phyloP scores from a whole-genome alignment of 2,329 filamentous ascomycete genomes.

The Zymoseptoria tritici region DNA sequence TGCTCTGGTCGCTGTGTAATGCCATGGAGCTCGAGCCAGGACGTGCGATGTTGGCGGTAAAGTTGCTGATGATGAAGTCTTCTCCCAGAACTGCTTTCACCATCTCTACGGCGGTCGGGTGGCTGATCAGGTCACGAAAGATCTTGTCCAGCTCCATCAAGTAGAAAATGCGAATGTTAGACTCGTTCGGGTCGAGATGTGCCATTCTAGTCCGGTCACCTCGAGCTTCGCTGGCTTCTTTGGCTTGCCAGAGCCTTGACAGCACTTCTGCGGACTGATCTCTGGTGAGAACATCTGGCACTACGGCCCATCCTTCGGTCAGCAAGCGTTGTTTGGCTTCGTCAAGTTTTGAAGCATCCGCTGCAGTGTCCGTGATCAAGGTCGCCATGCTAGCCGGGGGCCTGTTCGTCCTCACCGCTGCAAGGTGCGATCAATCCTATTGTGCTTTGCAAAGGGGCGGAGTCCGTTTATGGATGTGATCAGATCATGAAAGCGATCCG shows the following conservation, averaged over 20 bases:
- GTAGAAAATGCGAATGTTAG: slow-evolving; percentile 6
- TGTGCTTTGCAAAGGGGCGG: too few species aligned
- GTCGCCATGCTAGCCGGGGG: neutral
- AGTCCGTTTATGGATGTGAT: too few species aligned
- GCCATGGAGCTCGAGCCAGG: slow-evolving; percentile 7
- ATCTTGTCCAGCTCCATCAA: slow-evolving; percentile 3
- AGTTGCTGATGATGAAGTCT: slow-evolving; percentile 9
- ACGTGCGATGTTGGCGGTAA: slow-evolving; percentile 9
- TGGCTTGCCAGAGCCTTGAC: slow-evolving; percentile 3
- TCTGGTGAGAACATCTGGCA: slow-evolving; percentile 8
- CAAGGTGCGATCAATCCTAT: neutral
- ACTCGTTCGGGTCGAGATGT: slow-evolving; percentile 7
- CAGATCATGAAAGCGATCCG: too few species aligned
- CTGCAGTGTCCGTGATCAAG: neutral
- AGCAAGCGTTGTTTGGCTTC: slow-evolving; percentile 2
- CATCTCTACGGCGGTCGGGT: slow-evolving; percentile 5
- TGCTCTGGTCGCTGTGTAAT: slow-evolving; percentile 5
- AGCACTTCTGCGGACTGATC: slow-evolving; percentile 5
- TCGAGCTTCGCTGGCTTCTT: slow-evolving; percentile 1
- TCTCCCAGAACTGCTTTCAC: slow-evolving; percentile 6
- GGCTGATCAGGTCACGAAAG: slow-evolving; percentile 6
- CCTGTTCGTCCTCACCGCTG: neutral
- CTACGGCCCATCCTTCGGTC: slow-evolving; percentile 6
- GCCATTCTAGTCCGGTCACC: slow-evolving; percentile 6
- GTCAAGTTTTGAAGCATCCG: neutral